Evolutionary conservation across 2,329 filamentous ascomycete genomes (phyloP).

Genomic region (Pseudogymnoascus sp.): DNA sequence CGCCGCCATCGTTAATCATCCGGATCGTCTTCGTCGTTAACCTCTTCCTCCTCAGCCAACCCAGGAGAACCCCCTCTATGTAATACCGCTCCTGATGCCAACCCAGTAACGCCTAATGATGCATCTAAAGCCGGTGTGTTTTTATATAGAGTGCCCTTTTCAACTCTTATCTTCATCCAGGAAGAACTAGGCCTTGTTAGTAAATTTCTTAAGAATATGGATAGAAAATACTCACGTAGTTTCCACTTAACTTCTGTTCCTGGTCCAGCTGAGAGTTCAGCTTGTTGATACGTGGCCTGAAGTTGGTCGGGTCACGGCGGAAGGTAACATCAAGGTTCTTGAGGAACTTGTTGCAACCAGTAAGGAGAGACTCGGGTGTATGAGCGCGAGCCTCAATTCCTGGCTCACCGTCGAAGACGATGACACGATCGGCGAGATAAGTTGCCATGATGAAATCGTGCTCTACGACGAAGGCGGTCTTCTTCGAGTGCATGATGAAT

Average conservation of each 20-base stretch:
- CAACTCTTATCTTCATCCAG: conserved; percentile 68
- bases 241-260: conserved; percentile 89
- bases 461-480: conserved; percentile 98
- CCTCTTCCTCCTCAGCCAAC: conserved; percentile 40
- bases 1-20: conserved; percentile 54
- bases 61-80: conserved; percentile 28
- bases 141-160: conserved; percentile 54
- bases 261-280: conserved; percentile 90
- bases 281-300: conserved; percentile 98
- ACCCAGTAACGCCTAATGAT: conserved; percentile 29
- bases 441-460: conserved; percentile 98
- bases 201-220: conserved; percentile 13
- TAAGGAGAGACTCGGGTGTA: conserved; percentile 82
- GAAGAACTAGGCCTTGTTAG: conserved; percentile 64
- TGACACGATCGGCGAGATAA: conserved; percentile 80
- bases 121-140: conserved; percentile 27
- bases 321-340: conserved; percentile 97
- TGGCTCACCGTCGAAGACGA: conserved; percentile 94
- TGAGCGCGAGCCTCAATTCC: conserved; percentile 85
- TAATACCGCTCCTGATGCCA: conserved; percentile 23
- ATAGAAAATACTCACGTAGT: conserved; percentile 63
- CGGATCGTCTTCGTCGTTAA: conserved; percentile 61
- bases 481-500: conserved; percentile 99
- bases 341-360: conserved; percentile 93
- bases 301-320: conserved; percentile 94